Evolutionary conservation across 2,329 filamentous ascomycete genomes (phyloP), one percentile per base, ranked within the genome.

Genomic region (Clonostachys sp.): DNA sequence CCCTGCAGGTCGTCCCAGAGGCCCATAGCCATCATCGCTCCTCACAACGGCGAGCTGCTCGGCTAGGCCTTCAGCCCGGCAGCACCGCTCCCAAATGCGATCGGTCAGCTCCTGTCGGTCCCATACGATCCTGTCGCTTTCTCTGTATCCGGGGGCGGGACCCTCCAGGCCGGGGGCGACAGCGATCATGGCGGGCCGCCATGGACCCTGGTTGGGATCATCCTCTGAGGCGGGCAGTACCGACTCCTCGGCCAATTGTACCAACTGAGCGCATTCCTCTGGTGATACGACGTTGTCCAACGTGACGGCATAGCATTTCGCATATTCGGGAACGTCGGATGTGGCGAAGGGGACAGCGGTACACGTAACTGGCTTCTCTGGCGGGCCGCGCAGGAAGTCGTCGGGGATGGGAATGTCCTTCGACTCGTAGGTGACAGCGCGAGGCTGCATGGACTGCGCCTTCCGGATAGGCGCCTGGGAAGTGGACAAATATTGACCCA

Each of bases 71-170:
- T 69, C 62, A 10, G 70, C 60, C 44, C 59, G 52, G 55, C 61
- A 43, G 61, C 85, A 77, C 10, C 89, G 75, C 39, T 67, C 70
- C 76, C 86, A 85, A 0, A 94, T 56, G 18, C 80, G 77, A 20
- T 78, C 73, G 0, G 81, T 83, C 2, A 92, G 54, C 2, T 78
- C 77, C 44, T 74, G 70, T 13, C 77, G 66, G 58, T 94, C 87
- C 78, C 83, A 88, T 54, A 94, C 85, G 53, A 92, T 88, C 4
- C 89, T 77, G n/a, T 85, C 85, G 56, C 85, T 85, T 51, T 87
- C 84, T 14, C 89, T 75, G 44, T 80, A 80, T 9, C 81, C 74
- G 2, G 76, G 70, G 5, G 74, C 66, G 40, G 83, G 62, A 4
- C 72, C 64, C 64, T 92, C 83, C 48, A 61, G 68, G 4, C 86